Base-by-base conservation (phyloP, 2,329 filamentous ascomycete genomes). In the Huntiella bhutanensis region DNA sequence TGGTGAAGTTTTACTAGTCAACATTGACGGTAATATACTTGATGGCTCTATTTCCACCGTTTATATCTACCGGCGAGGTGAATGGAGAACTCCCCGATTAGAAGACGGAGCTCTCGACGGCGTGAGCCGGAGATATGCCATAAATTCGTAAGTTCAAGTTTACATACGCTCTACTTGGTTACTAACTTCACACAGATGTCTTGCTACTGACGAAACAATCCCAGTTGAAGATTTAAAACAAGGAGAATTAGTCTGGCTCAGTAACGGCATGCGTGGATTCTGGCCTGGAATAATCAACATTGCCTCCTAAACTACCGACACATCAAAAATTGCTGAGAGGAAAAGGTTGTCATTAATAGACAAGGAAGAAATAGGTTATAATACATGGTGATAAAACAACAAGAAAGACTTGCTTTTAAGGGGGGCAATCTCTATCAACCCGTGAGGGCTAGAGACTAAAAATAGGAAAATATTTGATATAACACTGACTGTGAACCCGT, bases 221-320 rank as follows among this genome's bases (percentile, higher is more conserved):
- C 59, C 59, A n/a, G 65, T 65, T 2, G 62, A 68, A 10, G 76
- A 76, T 5, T 59, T 94, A 10, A 57, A 67, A 3, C 68, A 83
- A 52, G 82, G 79, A 1, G 87, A 95, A 59, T 69, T 78, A 45
- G 81, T 87, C 51, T 93, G 85, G 82, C 63, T 95, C 45, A 94
- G 86, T 59, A 95, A 88, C 59, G 86, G 82, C 0, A 80, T 88
- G 1, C 72, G 81, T 52, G 88, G 88, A 0, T 94, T 93, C 53
- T 66, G 77, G 10, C 64, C 59, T 48, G 73, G 70, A 0, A 63
- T 53, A 36, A 52, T 71, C 28, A 38, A 28, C 19, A 39, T 42
- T 19, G 5, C 11, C n/a, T 17, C 22, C 5, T 28, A 28, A 28
- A 28, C 22, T 28, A 28, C 22, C 22, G 22, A 28, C 22, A 28